Conservation (phyloP, 768 basidiomycete species). For the Leucosporidium yakuticum region DNA sequence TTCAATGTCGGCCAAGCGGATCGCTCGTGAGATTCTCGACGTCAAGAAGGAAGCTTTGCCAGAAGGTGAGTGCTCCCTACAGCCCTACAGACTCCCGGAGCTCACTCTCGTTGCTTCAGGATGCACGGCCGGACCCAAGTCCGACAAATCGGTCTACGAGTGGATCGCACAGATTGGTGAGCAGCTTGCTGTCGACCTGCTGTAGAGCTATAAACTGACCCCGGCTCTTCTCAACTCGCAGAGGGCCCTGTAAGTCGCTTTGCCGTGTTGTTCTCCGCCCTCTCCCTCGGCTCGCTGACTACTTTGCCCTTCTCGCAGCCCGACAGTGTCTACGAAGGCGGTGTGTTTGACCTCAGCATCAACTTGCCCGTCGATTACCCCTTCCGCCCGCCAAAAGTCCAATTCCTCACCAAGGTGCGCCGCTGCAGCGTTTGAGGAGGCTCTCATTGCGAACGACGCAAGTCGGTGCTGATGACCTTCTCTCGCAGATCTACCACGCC, state of each 20-base stretch:
- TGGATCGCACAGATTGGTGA: slow-evolving; percentile 20
- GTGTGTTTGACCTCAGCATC: slow-evolving; percentile 20
- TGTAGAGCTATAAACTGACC: background rate
- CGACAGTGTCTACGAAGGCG: slow-evolving; percentile 25
- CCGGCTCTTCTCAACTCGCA: background rate
- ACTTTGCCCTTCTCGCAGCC: slow-evolving; percentile 1
- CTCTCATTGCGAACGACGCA: slow-evolving; percentile 10
- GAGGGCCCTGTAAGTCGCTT: slow-evolving; percentile 25
- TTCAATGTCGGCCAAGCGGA: slow-evolving; percentile 15
- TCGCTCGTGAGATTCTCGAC: slow-evolving; percentile 21
- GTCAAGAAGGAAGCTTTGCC: slow-evolving; percentile 12
- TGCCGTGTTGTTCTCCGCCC: background rate
- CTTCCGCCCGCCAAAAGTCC: slow-evolving; percentile 30
- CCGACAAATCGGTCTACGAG: slow-evolving; percentile 22
- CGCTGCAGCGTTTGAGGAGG: too few relatives aligned
- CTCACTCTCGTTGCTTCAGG: background rate
- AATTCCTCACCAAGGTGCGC: slow-evolving; percentile 26
- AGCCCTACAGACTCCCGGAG: background rate
- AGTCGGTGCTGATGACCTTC: background rate
- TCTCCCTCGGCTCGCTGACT: background rate
- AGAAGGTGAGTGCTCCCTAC: background rate
- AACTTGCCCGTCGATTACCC: slow-evolving; percentile 27
- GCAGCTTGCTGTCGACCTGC: background rate
- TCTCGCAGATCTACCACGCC: slow-evolving; percentile 25
- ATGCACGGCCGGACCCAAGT: background rate